Conservation (phyloP, 1,284 basidiomycete species). For the Fistulina hepatica region DNA sequence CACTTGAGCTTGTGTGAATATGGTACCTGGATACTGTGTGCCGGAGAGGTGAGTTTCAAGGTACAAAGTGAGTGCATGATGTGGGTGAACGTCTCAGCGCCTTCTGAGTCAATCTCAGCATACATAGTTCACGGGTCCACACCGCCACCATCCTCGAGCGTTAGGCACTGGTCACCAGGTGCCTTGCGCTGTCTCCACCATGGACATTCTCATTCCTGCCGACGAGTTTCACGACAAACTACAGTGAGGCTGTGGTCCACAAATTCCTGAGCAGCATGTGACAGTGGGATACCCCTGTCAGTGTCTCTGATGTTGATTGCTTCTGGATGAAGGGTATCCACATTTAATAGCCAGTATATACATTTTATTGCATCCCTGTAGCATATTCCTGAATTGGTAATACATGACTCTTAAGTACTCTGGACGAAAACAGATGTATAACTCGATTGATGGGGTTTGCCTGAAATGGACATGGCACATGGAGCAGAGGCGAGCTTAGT, state of each 20-base stretch:
- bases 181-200: too few relatives aligned
- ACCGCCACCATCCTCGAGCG: conserved; percentile 53
- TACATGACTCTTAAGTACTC: too few relatives aligned
- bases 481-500: too few relatives aligned
- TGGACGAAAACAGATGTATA: too few relatives aligned
- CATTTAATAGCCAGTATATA: too few relatives aligned
- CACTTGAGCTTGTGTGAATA: conserved; percentile 62
- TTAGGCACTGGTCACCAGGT: conserved; percentile 54
- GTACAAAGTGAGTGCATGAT: conserved; percentile 66
- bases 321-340: conserved; percentile 78
- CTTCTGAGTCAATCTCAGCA: conserved; percentile 52
- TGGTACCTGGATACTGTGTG: conserved; percentile 66
- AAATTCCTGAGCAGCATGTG: conserved; percentile 63
- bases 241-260: conserved; percentile 56
- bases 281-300: conserved; percentile 53
- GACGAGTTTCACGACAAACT: conserved; percentile 65
- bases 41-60: conserved; percentile 69
- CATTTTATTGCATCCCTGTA: too few relatives aligned
- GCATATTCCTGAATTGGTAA: too few relatives aligned
- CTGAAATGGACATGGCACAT: too few relatives aligned
- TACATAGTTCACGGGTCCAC: conserved; percentile 59
- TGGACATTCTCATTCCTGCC: too few relatives aligned
- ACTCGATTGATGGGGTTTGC: too few relatives aligned
- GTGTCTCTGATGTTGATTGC: conserved; percentile 71
- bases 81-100: conserved; percentile 57